These are phyloP conservation scores for Phylloboletellus chloephorus DNA, from an alignment of 1,284 basidiomycete genomes.

Conservation along the genomic window DNA sequence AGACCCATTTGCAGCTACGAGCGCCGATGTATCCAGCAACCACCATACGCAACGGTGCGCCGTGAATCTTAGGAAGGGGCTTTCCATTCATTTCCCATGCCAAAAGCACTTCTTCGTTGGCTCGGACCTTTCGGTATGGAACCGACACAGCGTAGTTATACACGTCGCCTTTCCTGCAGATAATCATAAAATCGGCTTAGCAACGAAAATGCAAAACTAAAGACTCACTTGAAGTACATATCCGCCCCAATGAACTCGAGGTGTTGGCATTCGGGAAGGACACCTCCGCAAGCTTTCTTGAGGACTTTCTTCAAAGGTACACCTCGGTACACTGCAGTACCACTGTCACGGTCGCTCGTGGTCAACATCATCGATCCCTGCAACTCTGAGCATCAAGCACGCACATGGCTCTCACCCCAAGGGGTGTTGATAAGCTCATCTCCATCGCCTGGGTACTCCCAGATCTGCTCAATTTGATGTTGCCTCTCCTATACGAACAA, in stretches of 20 bases:
- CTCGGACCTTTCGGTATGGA: constrained; percentile 47
- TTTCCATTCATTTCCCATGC: constrained; percentile 59
- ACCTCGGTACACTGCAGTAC: constrained; percentile 43
- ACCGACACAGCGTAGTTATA: constrained; percentile 55
- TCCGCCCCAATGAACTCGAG: constrained; percentile 55
- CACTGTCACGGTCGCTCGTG: constrained; percentile 22
- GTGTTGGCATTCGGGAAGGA: constrained; percentile 45
- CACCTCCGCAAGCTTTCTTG: constrained; percentile 48
- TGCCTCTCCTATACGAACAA: too few relatives aligned
- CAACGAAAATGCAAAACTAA: neutral
- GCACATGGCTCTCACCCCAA: constrained; percentile 55
- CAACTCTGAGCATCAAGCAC: constrained; percentile 1
- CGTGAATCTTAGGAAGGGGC: constrained; percentile 50
- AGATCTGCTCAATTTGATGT: constrained; percentile 52
- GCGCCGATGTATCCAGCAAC: constrained; percentile 58
- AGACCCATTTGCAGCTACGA: constrained; percentile 53
- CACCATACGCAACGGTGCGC: constrained; percentile 49
- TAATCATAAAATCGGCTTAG: neutral
- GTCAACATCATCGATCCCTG: constrained; percentile 10
- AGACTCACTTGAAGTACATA: constrained; percentile 51
- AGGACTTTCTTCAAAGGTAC: constrained; percentile 51
- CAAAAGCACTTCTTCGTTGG: constrained; percentile 49
- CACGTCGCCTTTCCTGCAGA: constrained; percentile 41
- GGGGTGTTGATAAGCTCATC: constrained; percentile 53
- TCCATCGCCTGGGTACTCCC: constrained; percentile 52